These are phyloP conservation scores for Calonectria ilicicola DNA, from an alignment of 2,329 filamentous ascomycete genomes.

Conservation along the genomic window DNA sequence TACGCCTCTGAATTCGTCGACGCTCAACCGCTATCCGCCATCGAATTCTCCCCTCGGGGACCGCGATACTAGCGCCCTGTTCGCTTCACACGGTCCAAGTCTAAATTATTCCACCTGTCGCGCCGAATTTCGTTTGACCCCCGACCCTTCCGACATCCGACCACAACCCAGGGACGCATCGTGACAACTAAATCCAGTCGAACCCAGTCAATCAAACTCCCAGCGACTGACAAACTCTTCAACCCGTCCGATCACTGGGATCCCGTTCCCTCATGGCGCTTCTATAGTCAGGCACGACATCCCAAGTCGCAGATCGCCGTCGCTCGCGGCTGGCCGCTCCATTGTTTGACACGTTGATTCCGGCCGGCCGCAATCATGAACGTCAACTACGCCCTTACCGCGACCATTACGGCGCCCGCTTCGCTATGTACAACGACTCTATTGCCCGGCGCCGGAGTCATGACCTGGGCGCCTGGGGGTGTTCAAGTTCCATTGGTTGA, in stretches of 20 bases:
- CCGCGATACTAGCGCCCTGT: conserved; percentile 5
- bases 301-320: conserved; percentile 36
- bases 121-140: not conserved
- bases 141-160: not conserved
- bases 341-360: conserved; percentile 31
- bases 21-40: conserved; percentile 10
- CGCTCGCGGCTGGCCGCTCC: conserved; percentile 43
- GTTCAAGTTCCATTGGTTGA: conserved; percentile 68
- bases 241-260: not conserved
- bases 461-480: conserved; percentile 64
- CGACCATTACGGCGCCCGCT: conserved; percentile 45
- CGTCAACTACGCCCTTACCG: conserved; percentile 33
- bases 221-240: not conserved
- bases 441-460: conserved; percentile 58
- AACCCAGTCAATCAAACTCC: conserved; percentile 5
- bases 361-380: conserved; percentile 43
- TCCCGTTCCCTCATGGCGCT: conserved; percentile 35
- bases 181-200: conserved; percentile 11
- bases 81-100: not conserved
- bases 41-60: not conserved
- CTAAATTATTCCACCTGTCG: not conserved
- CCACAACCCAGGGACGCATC: not conserved
- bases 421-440: conserved; percentile 55
- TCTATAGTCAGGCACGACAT: conserved; percentile 28
- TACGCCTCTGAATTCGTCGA: conserved; percentile 14